Conservation (phyloP, 768 basidiomycete genomes). For the Lyophyllum shimeji region DNA sequence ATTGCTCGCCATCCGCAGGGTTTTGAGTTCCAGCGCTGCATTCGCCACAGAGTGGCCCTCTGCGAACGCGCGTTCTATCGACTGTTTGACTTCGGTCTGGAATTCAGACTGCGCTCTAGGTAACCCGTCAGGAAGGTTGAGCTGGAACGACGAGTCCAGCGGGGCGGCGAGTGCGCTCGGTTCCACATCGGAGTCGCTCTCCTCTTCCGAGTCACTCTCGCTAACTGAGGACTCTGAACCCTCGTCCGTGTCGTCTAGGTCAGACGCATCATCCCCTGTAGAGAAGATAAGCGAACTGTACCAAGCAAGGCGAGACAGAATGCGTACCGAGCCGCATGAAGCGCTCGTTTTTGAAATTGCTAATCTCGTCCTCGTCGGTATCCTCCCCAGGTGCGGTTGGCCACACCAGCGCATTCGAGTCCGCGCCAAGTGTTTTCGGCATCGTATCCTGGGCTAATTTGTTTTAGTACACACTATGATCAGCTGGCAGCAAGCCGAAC, state of each 20-base stretch:
- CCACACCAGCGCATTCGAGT: conserved; percentile 82
- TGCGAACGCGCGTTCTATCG: conserved; percentile 87
- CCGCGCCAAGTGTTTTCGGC: conserved; percentile 55
- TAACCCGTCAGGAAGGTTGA: conserved; percentile 35
- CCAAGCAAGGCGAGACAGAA: background rate
- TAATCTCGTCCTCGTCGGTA: conserved; percentile 62
- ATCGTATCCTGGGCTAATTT: conserved; percentile 48
- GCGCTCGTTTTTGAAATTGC: conserved; percentile 60
- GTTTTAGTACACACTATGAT: background rate
- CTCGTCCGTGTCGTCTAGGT: conserved; percentile 60
- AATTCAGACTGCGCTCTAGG: conserved; percentile 68
- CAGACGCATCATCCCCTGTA: conserved; percentile 61
- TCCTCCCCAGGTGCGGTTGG: conserved; percentile 65
- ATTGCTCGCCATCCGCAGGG: conserved; percentile 95
- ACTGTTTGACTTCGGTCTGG: conserved; percentile 71
- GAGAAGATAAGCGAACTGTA: background rate
- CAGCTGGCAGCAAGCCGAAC: background rate
- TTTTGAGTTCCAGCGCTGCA: conserved; percentile 92
- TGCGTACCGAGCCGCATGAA: conserved; percentile 72
- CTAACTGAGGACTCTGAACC: conserved; percentile 58
- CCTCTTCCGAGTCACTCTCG: conserved; percentile 43
- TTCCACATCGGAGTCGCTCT: conserved; percentile 36
- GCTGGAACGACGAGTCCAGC: conserved; percentile 47
- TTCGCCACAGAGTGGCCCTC: conserved; percentile 93
- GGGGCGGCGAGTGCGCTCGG: conserved; percentile 40